Percentiles rank a stretch among this genome's conserved stretches.
Evolutionary conservation across 208 protist genomes (phyloP).

Genomic region (Trypanosoma cruzi): DNA sequence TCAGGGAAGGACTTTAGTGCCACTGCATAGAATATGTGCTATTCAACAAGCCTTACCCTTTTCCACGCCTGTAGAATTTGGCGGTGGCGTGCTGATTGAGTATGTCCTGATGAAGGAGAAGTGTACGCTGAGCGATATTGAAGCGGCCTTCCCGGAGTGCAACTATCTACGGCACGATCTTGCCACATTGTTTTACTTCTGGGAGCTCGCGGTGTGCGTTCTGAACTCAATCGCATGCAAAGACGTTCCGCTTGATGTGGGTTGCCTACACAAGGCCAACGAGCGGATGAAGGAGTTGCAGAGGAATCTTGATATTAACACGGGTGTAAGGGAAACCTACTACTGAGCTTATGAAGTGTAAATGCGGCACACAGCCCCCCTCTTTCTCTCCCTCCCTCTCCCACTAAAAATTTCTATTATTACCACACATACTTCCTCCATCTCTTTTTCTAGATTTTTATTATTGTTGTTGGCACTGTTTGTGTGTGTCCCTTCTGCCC

Average conservation of each 20-base stretch:
- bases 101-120: conserved; percentile 69
- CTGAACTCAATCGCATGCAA: conserved; percentile 47
- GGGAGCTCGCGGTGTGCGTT: conserved; percentile 60
- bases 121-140: conserved; percentile 56
- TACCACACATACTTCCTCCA: no score
- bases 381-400: neutral
- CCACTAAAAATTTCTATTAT: neutral
- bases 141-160: conserved; percentile 60
- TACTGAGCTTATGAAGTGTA: conserved; percentile 4
- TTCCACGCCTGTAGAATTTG: conserved; percentile 69
- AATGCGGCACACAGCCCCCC: neutral
- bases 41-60: conserved; percentile 71
- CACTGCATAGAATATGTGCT: conserved; percentile 48
- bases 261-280: conserved; percentile 40
- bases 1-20: conserved; percentile 44
- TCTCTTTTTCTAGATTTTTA: no score
- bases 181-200: conserved; percentile 83
- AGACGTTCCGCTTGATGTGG: conserved; percentile 30
- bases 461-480: no score
- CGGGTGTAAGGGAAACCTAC: conserved; percentile 20
- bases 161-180: conserved; percentile 61
- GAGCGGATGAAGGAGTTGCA: conserved; percentile 39
- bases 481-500: no score
- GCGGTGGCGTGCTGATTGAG: conserved; percentile 73
- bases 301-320: conserved; percentile 38